Percentiles rank a stretch among this genome's conserved stretches.
Conservation (phyloP, 768 basidiomycete genomes). For the Boletus tomentosulus region DNA sequence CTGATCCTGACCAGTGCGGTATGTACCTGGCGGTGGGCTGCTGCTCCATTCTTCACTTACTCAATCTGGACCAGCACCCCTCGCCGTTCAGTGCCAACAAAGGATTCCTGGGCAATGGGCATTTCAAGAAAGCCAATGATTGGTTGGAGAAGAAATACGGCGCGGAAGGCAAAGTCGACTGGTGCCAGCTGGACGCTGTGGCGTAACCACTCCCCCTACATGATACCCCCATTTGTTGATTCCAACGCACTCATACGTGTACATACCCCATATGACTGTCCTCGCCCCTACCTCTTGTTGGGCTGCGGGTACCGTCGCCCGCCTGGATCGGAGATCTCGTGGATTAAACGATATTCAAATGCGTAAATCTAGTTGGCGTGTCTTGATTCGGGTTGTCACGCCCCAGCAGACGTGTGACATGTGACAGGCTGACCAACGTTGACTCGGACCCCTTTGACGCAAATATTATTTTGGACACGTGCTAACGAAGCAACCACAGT, state of each 20-base stretch:
- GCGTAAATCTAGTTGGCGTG: conserved; percentile 11
- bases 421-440: neutral
- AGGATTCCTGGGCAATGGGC: conserved; percentile 86
- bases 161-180: conserved; percentile 62
- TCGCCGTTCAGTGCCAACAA: conserved; percentile 73
- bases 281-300: conserved; percentile 10
- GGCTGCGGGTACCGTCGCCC: conserved; percentile 18
- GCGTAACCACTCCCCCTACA: conserved; percentile 11
- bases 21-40: conserved; percentile 29
- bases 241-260: conserved; percentile 18
- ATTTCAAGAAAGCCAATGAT: conserved; percentile 82
- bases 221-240: conserved; percentile 28
- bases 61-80: conserved; percentile 60
- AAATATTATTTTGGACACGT: conserved; percentile 12
- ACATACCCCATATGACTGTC: conserved; percentile 12
- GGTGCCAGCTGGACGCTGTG: conserved; percentile 48
- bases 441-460: conserved; percentile 14
- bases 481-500: conserved; percentile 17
- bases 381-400: conserved; percentile 9
- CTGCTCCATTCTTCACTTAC: conserved; percentile 24
- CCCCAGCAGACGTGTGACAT: conserved; percentile 5
- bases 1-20: conserved; percentile 75
- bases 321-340: conserved; percentile 22
- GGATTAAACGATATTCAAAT: conserved; percentile 26
- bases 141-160: conserved; percentile 86